These are phyloP conservation scores for Phytophthora rubi DNA, from an alignment of 352 stramenopile species.

Conservation along the genomic window DNA sequence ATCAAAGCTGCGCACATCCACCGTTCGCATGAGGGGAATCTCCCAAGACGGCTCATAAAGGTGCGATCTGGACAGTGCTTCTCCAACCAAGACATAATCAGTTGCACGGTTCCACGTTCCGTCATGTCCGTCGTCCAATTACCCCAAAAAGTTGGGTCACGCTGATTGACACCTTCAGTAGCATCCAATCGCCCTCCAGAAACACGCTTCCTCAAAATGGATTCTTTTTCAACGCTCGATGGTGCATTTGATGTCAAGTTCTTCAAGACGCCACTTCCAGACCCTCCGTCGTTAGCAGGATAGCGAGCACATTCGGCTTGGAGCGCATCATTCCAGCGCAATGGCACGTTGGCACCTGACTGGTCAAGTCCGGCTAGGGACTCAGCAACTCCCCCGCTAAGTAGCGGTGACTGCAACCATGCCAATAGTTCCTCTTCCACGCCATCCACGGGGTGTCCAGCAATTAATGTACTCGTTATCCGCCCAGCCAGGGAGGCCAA, in stretches of 20 bases:
- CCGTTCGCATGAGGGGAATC: constrained; percentile 74
- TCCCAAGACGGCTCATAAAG: constrained; percentile 78
- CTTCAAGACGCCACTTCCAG: constrained; percentile 11
- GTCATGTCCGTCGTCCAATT: constrained; percentile 69
- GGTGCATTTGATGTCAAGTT: constrained; percentile 7
- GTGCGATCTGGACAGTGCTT: constrained; percentile 76
- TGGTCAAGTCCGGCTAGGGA: constrained; percentile 8
- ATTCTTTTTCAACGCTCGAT: constrained; percentile 23
- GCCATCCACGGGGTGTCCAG: constrained; percentile 73
- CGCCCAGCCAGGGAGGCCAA: constrained; percentile 73
- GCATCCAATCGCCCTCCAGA: constrained; percentile 26
- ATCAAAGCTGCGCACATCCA: constrained; percentile 79
- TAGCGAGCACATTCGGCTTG: constrained; percentile 41
- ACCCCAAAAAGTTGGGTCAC: constrained; percentile 59
- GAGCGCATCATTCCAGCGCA: constrained; percentile 50
- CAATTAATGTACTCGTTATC: constrained; percentile 76
- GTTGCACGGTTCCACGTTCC: constrained; percentile 54
- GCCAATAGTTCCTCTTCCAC: constrained; percentile 85
- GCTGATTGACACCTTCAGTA: constrained; percentile 29
- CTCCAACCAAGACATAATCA: constrained; percentile 81
- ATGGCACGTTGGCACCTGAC: constrained; percentile 6
- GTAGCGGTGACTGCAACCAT: constrained; percentile 82
- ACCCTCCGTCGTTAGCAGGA: constrained; percentile 18
- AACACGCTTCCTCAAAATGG: constrained; percentile 15
- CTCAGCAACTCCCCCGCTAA: constrained; percentile 71